A percentile compares a stretch with the other conserved stretches of the same genome.
Conservation (phyloP, 257 asterid species). For the Solanum pinnatisectum region DNA sequence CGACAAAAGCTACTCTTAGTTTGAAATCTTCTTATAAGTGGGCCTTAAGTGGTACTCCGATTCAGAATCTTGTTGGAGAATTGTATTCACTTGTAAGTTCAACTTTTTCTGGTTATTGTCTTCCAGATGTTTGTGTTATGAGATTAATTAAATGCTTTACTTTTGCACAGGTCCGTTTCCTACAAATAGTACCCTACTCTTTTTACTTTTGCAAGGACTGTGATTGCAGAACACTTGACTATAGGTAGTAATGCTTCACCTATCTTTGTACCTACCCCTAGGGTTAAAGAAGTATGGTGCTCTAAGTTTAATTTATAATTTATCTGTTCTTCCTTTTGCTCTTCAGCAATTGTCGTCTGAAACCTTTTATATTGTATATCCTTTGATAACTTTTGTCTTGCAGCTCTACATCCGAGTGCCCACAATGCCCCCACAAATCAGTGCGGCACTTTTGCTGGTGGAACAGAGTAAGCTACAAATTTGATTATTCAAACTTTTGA, state of each 20-base stretch:
- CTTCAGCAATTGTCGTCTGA: background rate
- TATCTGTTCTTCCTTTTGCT: background rate
- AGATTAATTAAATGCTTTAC: background rate
- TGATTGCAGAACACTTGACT: constrained; percentile 75
- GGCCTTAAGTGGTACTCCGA: constrained; percentile 98
- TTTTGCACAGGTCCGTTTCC: constrained; percentile 75
- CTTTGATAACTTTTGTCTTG: background rate
- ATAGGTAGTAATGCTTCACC: constrained; percentile 39
- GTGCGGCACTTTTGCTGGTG: constrained; percentile 97
- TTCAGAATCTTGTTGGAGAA: constrained; percentile 97
- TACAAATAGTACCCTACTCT: constrained; percentile 75
- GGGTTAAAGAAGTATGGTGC: background rate
- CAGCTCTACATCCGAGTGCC: constrained; percentile 64
- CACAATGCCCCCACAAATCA: constrained; percentile 62
- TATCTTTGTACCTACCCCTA: background rate
- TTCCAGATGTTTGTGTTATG: background rate
- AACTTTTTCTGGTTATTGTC: background rate
- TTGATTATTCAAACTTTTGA: background rate
- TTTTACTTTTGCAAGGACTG: constrained; percentile 93
- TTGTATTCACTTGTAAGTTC: constrained; percentile 88
- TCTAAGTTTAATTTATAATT: background rate
- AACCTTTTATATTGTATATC: background rate
- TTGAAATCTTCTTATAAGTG: constrained; percentile 72
- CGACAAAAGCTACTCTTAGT: constrained; percentile 75
- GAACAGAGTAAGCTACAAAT: constrained; percentile 58